phyloP scores from a whole-genome alignment of 345 rosid genomes.

The Anacardium occidentale region DNA sequence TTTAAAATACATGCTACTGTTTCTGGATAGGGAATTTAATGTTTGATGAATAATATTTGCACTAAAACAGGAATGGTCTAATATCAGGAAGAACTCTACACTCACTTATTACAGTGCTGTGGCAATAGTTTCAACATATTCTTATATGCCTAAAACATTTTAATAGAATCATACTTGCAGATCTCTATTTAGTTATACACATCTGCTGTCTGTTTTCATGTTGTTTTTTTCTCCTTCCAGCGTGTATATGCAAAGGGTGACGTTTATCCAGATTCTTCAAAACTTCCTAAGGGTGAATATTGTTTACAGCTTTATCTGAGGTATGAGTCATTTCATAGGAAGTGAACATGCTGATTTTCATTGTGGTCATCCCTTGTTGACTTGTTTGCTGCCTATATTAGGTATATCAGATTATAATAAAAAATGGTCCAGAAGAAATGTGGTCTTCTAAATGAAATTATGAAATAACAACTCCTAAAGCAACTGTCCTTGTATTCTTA shows the following conservation, averaged over 20 bases:
- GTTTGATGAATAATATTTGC: not conserved
- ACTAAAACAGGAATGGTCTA: slow-evolving; percentile 2
- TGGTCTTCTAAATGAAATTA: slow-evolving; percentile 12
- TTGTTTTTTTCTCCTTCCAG: slow-evolving; percentile 28
- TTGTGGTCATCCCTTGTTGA: not conserved
- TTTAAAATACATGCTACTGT: not conserved
- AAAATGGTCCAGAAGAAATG: not conserved
- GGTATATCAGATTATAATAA: slow-evolving; percentile 7
- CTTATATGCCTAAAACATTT: not conserved
- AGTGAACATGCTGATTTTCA: not conserved
- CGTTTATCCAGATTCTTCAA: slow-evolving; percentile 71
- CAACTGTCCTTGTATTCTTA: slow-evolving; percentile 5
- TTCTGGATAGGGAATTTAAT: not conserved
- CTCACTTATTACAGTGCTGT: no score
- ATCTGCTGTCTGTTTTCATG: slow-evolving; percentile 11
- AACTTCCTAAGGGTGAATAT: slow-evolving; percentile 96
- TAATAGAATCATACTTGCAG: not conserved
- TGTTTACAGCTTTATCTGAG: slow-evolving; percentile 71
- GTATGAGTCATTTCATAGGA: slow-evolving; percentile 32
- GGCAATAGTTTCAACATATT: no score
- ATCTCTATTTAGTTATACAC: slow-evolving; percentile 11
- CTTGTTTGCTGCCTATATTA: not conserved
- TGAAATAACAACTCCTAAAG: slow-evolving; percentile 5
- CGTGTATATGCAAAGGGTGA: slow-evolving; percentile 90
- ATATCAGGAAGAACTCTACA: not conserved